Base-by-base conservation (phyloP, 116 monocot genomes). In the Cymodocea nodosa region DNA sequence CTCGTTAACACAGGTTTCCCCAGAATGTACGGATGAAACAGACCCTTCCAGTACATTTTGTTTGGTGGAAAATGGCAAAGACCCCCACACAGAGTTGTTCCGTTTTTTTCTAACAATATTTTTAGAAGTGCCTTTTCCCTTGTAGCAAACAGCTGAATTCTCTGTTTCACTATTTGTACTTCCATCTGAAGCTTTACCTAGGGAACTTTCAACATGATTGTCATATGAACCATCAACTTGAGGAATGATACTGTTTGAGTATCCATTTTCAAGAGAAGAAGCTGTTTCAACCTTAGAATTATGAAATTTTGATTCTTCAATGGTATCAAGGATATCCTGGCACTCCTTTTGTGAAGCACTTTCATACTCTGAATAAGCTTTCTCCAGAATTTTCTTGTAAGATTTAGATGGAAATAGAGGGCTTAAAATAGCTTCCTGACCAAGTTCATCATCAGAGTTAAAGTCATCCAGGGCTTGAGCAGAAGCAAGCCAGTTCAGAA, bases 281-380 rank as follows among this genome's bases (percentile, higher is more conserved):
- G 65, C 59, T 55, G 50, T 24, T 12, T 76, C 54, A 48, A 74
- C 74, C 68, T 78, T 73, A 9, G 55, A 49, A 25, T 14, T 66
- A 19, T 78, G 82, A 66, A 63, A 13, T 51, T 72, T 59, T 23
- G 65, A 52, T 57, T 58, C 73, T 50, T 80, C 82, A 72, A 84
- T 60, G 44, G 97, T 80, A 80, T 97, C 97, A 59, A 97, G 82
- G 73, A 97, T 97, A 66, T 97, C 97, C 57, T 88, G 83, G 59
- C 97, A 91, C 82, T 97, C 97, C 64, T 80, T 63, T 68, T 91
- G 88, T 52, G 97, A 97, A 60, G 82, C 83, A 78, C n/a, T 77
- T 65, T 91, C 91, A 82, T 84, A 88, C 76, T 97, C 85, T 67
- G 70, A 16, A 73, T 88, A 76, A 67, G 88, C 97, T 22, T 82